A percentile compares a stretch with the other conserved stretches of the same genome.
phyloP scores from a whole-genome alignment of 208 protist species.

The Plasmodiophora brassicae region DNA sequence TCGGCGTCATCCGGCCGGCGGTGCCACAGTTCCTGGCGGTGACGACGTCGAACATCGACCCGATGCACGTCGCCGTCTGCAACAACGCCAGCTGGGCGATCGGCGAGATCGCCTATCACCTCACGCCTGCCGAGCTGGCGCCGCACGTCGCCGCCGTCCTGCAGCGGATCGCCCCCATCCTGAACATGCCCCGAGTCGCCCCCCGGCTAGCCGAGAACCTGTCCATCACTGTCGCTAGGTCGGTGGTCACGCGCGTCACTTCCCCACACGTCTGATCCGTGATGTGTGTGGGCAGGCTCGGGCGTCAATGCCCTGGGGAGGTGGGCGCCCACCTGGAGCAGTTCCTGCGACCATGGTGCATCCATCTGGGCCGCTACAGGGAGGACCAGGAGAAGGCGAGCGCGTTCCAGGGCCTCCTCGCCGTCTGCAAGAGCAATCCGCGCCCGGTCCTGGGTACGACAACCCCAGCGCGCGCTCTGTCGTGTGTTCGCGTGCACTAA shows the following conservation, averaged over 20 bases:
- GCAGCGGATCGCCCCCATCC: slow-evolving; percentile 57
- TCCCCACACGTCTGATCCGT: neutral
- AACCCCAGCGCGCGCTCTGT: neutral
- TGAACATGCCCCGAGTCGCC: slow-evolving; percentile 45
- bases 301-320: neutral
- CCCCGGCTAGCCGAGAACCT: neutral
- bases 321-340: neutral
- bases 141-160: slow-evolving; percentile 26
- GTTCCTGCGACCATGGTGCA: neutral
- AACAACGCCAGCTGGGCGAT: slow-evolving; percentile 75
- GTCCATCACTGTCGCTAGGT: slow-evolving; percentile 11
- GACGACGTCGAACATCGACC: slow-evolving; percentile 36
- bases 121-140: slow-evolving; percentile 46
- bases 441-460: neutral
- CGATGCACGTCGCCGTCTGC: slow-evolving; percentile 64
- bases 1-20: slow-evolving; percentile 48
- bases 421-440: neutral
- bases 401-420: neutral
- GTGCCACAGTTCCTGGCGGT: slow-evolving; percentile 57
- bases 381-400: slow-evolving; percentile 21
- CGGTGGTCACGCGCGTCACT: neutral
- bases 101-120: slow-evolving; percentile 64
- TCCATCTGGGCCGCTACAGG: neutral
- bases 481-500: neutral
- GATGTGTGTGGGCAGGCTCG: neutral